Base-by-base conservation (phyloP, 2,329 filamentous ascomycete genomes). In the Hypoxylon sp. region DNA sequence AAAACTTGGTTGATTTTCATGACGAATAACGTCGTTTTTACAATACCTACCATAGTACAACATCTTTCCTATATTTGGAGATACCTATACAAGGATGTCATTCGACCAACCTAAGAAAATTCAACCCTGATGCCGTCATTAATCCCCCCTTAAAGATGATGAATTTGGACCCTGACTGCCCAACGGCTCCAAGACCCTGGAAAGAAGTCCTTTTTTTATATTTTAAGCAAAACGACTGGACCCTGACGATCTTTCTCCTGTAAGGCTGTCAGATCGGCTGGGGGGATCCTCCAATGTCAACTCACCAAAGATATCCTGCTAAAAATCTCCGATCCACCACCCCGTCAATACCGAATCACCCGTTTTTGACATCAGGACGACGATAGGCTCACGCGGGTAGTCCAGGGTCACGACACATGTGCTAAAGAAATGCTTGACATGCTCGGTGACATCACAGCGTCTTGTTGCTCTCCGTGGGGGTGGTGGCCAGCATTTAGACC, bases 231-330 rank as follows among this genome's bases (percentile, higher is more conserved):
- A 47, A 48, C 47, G 23, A 34, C 34, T 35, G 51, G 55, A 58
- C 55, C 55, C 55, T 58, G 55, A 55, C 27, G 51, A 58, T 58
- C 55, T 37, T 42, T 41, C 19, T 41, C 38, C n/a, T 29, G 26
- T 49, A 51, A 58, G 51, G 55, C 30, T 55, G 21, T 34, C n/a
- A 20, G 51, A 51, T 48, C 42, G 26, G 3, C 54, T 21, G 13
- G 27, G 34, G 36, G 35, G 40, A 37, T 20, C 19, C 25, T 19
- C 19, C 19, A 6, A 26, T 30, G 12, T 23, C 20, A 47, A 23
- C 34, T 20, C 19, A 27, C 20, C 38, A 7, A 20, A 6, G 16
- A 16, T 19, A 44, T 43, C n/a, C 19, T 35, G 6, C 21, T 27
- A 43, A 32, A 36, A n/a, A 35, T 25, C 26, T 21, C 19, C 37